These are phyloP conservation scores for Plantago elongata DNA, from an alignment of 257 asterid species.

Conservation along the genomic window DNA sequence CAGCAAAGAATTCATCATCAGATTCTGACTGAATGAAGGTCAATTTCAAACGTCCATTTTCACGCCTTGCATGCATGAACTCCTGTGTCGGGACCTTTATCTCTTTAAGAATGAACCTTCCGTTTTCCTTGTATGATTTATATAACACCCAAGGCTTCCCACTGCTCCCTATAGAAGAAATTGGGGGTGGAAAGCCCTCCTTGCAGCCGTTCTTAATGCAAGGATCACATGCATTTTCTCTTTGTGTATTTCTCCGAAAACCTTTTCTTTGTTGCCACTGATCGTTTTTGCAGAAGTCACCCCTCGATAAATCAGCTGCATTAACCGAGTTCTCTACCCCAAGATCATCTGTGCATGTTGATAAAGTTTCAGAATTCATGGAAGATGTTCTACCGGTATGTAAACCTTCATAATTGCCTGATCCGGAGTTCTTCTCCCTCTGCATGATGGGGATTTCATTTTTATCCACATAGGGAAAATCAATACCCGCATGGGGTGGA, in stretches of 20 bases:
- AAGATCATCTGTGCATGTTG: conserved; percentile 65
- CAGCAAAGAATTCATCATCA: conserved; percentile 21
- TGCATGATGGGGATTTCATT: conserved; percentile 9
- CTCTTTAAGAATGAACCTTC: conserved; percentile 71
- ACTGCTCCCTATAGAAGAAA: conserved; percentile 66
- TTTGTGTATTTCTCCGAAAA: conserved; percentile 11
- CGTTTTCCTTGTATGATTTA: conserved; percentile 55
- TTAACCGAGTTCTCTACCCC: conserved; percentile 69
- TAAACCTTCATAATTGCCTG: conserved; percentile 14
- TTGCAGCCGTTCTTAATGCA: conserved; percentile 32
- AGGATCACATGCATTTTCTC: conserved; percentile 20
- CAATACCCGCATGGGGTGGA: not conserved
- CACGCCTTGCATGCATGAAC: conserved; percentile 65
- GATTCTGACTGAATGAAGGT: conserved; percentile 57
- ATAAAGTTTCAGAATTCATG: conserved; percentile 40
- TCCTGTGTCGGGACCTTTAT: conserved; percentile 69
- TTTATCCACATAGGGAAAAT: conserved; percentile 1
- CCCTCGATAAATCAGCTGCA: conserved; percentile 37
- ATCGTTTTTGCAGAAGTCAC: conserved; percentile 16
- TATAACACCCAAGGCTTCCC: conserved; percentile 72
- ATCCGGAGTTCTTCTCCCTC: conserved; percentile 5
- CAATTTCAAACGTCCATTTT: conserved; percentile 70
- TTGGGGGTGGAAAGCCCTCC: conserved; percentile 71
- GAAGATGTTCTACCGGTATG: conserved; percentile 52
- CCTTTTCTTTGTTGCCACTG: conserved; percentile 24